These are phyloP conservation scores for Purpureocillium takamizusanense DNA, from an alignment of 2,329 filamentous ascomycete genomes.

Conservation along the genomic window DNA sequence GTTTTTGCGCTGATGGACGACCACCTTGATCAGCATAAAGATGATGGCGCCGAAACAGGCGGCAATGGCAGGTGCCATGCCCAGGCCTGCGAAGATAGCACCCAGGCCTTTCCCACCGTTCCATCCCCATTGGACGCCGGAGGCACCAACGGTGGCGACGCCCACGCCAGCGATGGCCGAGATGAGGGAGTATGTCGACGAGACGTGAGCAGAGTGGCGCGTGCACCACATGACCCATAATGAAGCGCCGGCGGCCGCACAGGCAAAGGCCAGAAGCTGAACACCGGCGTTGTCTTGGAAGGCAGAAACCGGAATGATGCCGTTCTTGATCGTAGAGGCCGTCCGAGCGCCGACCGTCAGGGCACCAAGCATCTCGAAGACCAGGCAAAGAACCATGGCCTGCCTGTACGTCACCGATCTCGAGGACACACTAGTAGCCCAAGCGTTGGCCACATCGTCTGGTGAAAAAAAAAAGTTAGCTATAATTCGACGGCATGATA, in stretches of 20 bases:
- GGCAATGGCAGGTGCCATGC: conserved; percentile 59
- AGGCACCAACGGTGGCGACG: conserved; percentile 55
- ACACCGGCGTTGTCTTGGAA: conserved; percentile 55
- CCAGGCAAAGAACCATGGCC: conserved; percentile 55
- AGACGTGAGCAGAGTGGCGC: conserved; percentile 62
- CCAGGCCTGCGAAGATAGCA: conserved; percentile 58
- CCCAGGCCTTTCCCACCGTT: conserved; percentile 56
- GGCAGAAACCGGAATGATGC: conserved; percentile 53
- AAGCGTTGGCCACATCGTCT: conserved; percentile 80
- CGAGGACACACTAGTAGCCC: conserved; percentile 58
- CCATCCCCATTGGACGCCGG: conserved; percentile 57
- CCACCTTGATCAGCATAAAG: conserved; percentile 54
- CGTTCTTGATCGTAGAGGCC: conserved; percentile 72
- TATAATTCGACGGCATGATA: too few species aligned
- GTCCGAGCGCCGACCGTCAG: conserved; percentile 60
- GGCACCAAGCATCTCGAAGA: conserved; percentile 62
- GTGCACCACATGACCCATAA: conserved; percentile 78
- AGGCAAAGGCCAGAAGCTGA: conserved; percentile 60
- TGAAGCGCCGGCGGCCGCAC: conserved; percentile 54
- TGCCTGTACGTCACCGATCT: conserved; percentile 55
- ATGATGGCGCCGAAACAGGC: conserved; percentile 55
- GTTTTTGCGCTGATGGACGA: conserved; percentile 62
- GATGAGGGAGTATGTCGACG: conserved; percentile 63
- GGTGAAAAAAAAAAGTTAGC: background rate
- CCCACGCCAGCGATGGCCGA: conserved; percentile 61